Percentiles rank a stretch among this genome's conserved stretches.
Evolutionary conservation across 176 grass and related monocot species (phyloP).

Genomic region (Raddia guianensis): DNA sequence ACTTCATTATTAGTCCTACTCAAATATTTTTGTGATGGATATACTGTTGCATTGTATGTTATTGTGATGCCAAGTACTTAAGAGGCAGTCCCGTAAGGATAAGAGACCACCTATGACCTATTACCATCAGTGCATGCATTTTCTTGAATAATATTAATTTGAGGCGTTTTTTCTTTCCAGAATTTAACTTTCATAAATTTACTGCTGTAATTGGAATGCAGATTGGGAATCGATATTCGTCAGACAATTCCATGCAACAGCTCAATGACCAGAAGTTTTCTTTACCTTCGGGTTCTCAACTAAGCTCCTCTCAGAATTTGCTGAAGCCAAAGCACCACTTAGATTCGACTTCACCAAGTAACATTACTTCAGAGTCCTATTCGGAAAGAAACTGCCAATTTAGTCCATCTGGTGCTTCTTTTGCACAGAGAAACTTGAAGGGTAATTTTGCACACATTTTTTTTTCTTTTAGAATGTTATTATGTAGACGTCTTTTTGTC

Average conservation of each 20-base stretch:
- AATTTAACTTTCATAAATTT: constrained; percentile 23
- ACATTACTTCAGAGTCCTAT: constrained; percentile 68
- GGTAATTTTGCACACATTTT: constrained; percentile 42
- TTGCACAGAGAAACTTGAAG: constrained; percentile 44
- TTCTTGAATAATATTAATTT: constrained; percentile 16
- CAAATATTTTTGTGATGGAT: constrained; percentile 15
- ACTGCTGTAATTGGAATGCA: constrained; percentile 42
- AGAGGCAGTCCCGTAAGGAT: background rate
- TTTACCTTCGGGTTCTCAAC: constrained; percentile 48
- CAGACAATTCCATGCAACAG: constrained; percentile 49
- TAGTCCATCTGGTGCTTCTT: constrained; percentile 50
- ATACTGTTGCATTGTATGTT: constrained; percentile 22
- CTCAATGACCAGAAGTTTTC: constrained; percentile 53
- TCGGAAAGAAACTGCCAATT: constrained; percentile 44
- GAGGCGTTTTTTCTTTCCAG: background rate
- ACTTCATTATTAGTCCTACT: constrained; percentile 4
- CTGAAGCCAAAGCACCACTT: constrained; percentile 56
- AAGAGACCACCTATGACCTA: constrained; percentile 7
- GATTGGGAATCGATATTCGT: constrained; percentile 56
- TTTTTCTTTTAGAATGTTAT: constrained; percentile 13
- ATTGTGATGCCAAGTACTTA: constrained; percentile 3
- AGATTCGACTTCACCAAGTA: constrained; percentile 64
- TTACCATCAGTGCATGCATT: background rate
- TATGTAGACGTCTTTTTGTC: constrained; percentile 29
- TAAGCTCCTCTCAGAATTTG: constrained; percentile 45